Evolutionary conservation across 768 basidiomycete species (phyloP).

Genomic region (Tulasnella sp.): DNA sequence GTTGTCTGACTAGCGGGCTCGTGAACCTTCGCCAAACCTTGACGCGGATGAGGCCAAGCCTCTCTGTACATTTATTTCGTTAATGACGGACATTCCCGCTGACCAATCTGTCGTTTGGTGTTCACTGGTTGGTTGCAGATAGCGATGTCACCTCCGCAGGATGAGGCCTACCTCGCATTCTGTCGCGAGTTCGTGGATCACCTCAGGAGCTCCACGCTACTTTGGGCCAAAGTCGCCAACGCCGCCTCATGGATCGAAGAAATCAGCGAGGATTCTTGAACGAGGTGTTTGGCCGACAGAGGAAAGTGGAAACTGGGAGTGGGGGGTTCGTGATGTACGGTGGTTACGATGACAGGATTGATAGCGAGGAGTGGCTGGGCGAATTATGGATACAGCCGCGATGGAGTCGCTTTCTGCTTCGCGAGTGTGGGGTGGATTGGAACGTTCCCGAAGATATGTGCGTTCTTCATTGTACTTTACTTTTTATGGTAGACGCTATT

Average conservation of each 20-base stretch:
- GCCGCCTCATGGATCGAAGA: slow-evolving; percentile 20
- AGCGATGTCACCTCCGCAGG: not conserved
- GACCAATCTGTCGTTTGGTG: not conserved
- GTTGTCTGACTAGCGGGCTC: not conserved
- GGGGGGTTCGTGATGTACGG: not conserved
- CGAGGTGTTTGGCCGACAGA: not conserved
- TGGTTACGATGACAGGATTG: not conserved
- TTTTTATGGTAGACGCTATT: not conserved
- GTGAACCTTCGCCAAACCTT: not conserved
- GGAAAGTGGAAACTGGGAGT: not conserved
- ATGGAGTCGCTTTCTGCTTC: not conserved
- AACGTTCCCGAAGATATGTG: not conserved
- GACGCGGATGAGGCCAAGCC: slow-evolving; percentile 5
- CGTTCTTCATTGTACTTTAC: not conserved
- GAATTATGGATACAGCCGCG: not conserved
- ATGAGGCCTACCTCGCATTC: slow-evolving; percentile 12
- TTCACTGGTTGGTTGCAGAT: slow-evolving; percentile 2
- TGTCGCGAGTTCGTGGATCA: slow-evolving; percentile 22
- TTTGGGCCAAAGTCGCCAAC: slow-evolving; percentile 20
- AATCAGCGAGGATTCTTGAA: slow-evolving; percentile 7
- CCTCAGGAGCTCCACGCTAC: slow-evolving; percentile 21
- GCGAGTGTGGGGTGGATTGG: not conserved
- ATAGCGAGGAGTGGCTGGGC: not conserved
- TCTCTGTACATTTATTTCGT: slow-evolving; percentile 6
- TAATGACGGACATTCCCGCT: slow-evolving; percentile 3